Base-by-base conservation (phyloP, 768 basidiomycete genomes). In the Boletus subcaerulescens region DNA sequence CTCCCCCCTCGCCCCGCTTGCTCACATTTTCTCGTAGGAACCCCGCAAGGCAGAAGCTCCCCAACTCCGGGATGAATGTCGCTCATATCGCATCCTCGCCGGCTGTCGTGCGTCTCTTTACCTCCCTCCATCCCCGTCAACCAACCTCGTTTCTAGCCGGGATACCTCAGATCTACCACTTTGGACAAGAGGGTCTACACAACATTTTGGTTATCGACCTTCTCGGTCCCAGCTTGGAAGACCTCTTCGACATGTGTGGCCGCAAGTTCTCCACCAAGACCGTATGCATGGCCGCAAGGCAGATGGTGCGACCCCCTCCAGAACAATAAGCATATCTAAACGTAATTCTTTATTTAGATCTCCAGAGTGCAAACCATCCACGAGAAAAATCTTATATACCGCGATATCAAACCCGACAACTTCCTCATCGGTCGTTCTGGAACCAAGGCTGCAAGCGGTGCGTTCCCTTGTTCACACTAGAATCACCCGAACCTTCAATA, bases 341-440 rank as follows among this genome's bases (percentile, higher is more conserved):
- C 45, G 8, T 45, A 39, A 41, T 40, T 40, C 55, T 33, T 36
- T 60, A 98, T 33, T 33, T 60, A 98, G 96, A 79, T 99, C 55
- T 84, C 91, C 47, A 86, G 97, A 64, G 94, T 97, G 18, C 96
- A 98, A 73, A 96, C 91, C 17, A 98, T 99, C 49, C 97, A 99
- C 73, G 96, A 98, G 74, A 98, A 98, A 82, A 98, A 97, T 74
- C 84, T 99, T 65, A 98, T 99, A 65, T 98, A 99, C 72, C 90
- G 97, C 52, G 97, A 99, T 71, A 98, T 99, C 78, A 99, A 99
- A 73, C 97, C 97, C 11, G 97, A 98, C 77, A 99, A 99, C 74
- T 99, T 99, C 72, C 82, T 99, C 61, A 89, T 98, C 68, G 97
- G 97, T 36, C 87, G 96, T 20, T 87, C 96, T 10, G 87, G 86